Evolutionary conservation across 2,329 filamentous ascomycete species (phyloP).

Genomic region (Myriangium duriaei): DNA sequence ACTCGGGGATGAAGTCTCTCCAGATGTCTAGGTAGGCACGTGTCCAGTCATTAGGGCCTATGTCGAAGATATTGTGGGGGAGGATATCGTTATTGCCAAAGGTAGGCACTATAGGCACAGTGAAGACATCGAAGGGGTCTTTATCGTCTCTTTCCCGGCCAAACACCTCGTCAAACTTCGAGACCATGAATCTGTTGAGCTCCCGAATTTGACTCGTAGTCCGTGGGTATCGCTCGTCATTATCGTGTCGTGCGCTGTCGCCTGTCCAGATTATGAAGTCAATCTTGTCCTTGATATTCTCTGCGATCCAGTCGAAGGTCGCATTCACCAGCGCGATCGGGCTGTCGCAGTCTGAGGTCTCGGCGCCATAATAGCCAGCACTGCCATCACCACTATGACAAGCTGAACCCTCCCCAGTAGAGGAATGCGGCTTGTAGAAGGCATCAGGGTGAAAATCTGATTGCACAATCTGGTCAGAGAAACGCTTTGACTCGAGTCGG

Average conservation of each 20-base stretch:
- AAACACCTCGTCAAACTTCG: constrained; percentile 67
- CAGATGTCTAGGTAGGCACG: constrained; percentile 66
- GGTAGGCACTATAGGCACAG: constrained; percentile 74
- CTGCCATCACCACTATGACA: constrained; percentile 71
- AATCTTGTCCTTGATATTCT: constrained; percentile 24
- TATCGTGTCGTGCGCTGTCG: constrained; percentile 28
- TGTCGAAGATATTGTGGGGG: constrained; percentile 83
- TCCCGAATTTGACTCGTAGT: constrained; percentile 61
- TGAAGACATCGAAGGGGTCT: constrained; percentile 44
- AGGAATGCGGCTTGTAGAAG: constrained; percentile 69
- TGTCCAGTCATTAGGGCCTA: constrained; percentile 81
- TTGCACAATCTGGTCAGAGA: constrained; percentile 9
- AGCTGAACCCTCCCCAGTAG: constrained; percentile 52
- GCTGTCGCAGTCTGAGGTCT: constrained; percentile 79
- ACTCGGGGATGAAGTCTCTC: constrained; percentile 79
- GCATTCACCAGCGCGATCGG: constrained; percentile 70
- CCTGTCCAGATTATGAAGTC: constrained; percentile 30
- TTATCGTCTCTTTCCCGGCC: constrained; percentile 35
- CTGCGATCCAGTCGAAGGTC: constrained; percentile 76
- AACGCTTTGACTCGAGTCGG: constrained; percentile 12
- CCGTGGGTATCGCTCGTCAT: constrained; percentile 50
- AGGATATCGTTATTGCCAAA: constrained; percentile 97
- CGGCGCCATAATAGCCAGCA: constrained; percentile 71
- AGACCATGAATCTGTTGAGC: constrained; percentile 62
- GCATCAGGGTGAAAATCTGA: constrained; percentile 88